Evolutionary conservation across 164 flowering plant species (phyloP).

Genomic region (Brasenia schreberi): DNA sequence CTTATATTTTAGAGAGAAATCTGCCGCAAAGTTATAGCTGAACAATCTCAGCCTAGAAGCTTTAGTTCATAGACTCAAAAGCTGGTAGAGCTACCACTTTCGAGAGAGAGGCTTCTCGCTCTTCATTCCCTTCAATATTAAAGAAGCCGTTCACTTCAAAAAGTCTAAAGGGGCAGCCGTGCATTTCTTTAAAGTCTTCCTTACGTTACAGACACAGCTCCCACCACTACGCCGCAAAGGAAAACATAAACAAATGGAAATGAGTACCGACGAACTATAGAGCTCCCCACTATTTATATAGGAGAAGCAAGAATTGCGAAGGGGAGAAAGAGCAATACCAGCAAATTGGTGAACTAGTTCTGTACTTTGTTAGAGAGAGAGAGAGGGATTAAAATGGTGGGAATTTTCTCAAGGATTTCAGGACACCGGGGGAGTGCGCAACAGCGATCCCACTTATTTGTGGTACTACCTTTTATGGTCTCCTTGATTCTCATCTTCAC

Average conservation of each 20-base stretch:
- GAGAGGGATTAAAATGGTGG: conserved; percentile 9
- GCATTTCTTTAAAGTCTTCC: neutral
- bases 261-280: neutral
- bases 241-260: neutral
- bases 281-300: neutral
- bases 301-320: no score
- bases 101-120: no score
- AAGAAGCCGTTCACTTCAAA: no score
- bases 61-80: no score
- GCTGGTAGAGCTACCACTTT: no score
- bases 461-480: conserved; percentile 14
- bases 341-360: neutral
- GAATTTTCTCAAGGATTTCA: conserved; percentile 24
- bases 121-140: no score
- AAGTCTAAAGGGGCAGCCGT: neutral
- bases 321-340: neutral
- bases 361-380: conserved; percentile 3
- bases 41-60: no score
- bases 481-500: conserved; percentile 3
- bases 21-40: no score
- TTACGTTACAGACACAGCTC: neutral
- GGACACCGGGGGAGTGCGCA: conserved; percentile 9
- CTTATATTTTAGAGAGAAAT: no score
- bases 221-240: neutral
- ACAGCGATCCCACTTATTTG: conserved; percentile 1